Evolutionary conservation across 371 early-diverging fungal species (phyloP), one percentile per base, ranked within the genome.

Genomic region (Apophysomyces variabilis): DNA sequence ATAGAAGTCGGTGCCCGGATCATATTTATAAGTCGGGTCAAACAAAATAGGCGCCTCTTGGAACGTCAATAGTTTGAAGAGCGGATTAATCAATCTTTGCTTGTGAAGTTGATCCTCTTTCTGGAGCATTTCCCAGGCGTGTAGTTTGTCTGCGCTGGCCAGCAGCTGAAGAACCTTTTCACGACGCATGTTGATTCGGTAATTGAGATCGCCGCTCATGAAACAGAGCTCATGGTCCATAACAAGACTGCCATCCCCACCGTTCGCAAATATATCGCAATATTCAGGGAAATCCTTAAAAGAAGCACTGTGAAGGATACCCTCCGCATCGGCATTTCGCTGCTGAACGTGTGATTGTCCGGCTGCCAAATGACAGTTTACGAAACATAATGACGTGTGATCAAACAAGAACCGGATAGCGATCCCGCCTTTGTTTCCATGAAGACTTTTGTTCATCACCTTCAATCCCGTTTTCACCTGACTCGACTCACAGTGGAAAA

Each of bases 401-500:
- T 92, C 89, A 58, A 89, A 73, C 5, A 91, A 73, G 57, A 95
- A 75, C 5, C 94, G 85, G 16, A 89, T 85, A n/a, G 89, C 89
- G 56, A 95, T 87, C 18, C 89, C 93, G 18, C 96, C 96, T 87
- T 95, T 96, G 79, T 95, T 96, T 6, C 94, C 96, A 70, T 95
- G 93, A 4, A 75, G 43, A 6, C 74, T 75, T 43, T 72, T 73
- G 16, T 73, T 75, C 66, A 86, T 86, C 16, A 94, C 93, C 18
- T 82, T 86, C 62, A 96, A 61, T 1, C 96, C 95, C 0, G 96
- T 96, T 78, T 94, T 93, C 45, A 90, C 88, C 57, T 77, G 73
- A 5, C 78, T 81, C 1, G 79, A 72, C 3, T 73, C 67, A n/a
- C 65, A 61, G 38, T 75, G 58, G 1, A 35, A 50, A 11, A 77